These are phyloP conservation scores for Diplodia intermedia DNA, from an alignment of 2,329 filamentous ascomycete species.

Conservation along the genomic window DNA sequence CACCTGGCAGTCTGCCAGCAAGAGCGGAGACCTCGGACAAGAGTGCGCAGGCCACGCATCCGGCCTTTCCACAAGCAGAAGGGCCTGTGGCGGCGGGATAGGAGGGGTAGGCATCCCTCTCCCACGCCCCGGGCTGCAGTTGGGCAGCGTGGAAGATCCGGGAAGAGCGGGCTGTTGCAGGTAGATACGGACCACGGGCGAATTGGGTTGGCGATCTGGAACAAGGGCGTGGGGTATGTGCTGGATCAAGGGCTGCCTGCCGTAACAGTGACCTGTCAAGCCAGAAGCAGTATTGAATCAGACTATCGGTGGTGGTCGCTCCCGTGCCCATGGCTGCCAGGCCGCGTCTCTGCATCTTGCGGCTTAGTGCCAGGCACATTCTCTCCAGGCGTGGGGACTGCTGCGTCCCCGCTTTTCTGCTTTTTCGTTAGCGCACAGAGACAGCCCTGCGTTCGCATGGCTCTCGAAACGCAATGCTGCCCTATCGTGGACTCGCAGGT, in stretches of 20 bases:
- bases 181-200: conserved; percentile 9
- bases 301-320: conserved; percentile 10
- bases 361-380: conserved; percentile 30
- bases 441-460: conserved; percentile 19
- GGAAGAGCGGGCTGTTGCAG: neutral
- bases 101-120: neutral
- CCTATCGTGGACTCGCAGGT: conserved; percentile 2
- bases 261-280: conserved; percentile 16
- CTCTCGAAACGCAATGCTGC: conserved; percentile 27
- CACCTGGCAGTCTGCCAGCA: conserved; percentile 10
- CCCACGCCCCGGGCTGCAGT: neutral
- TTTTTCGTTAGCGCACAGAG: conserved; percentile 29
- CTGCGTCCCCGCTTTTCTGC: conserved; percentile 30
- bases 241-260: conserved; percentile 14
- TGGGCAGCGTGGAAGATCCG: conserved; percentile 10
- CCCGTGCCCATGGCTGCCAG: conserved; percentile 24
- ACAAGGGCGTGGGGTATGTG: conserved; percentile 16
- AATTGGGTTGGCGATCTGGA: conserved; percentile 28
- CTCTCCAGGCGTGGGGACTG: conserved; percentile 21
- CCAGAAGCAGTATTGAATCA: conserved; percentile 21
- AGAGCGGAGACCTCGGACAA: conserved; percentile 16
- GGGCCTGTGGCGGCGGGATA: neutral
- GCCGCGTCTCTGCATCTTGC: conserved; percentile 16
- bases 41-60: neutral
- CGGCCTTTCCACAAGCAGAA: neutral